phyloP scores from a whole-genome alignment of 2,329 filamentous ascomycete genomes.

The Diaporthe vexans region DNA sequence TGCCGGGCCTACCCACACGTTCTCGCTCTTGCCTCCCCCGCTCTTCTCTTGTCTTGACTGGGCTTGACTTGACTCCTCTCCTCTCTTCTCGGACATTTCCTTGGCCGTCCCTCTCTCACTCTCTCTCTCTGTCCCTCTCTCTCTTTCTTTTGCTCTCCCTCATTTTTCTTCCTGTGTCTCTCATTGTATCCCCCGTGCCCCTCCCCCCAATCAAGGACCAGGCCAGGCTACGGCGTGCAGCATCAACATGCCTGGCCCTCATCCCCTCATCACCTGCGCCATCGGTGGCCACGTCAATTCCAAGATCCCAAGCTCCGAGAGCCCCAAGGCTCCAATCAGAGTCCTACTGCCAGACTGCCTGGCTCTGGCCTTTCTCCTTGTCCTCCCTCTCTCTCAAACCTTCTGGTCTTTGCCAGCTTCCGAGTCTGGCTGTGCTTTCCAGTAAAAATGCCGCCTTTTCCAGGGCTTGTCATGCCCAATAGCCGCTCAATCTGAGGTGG shows the following conservation, averaged over 20 bases:
- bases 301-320: background rate
- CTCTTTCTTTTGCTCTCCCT: background rate
- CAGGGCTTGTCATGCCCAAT: slow-evolving; percentile 7
- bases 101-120: background rate
- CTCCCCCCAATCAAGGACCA: slow-evolving; percentile 19
- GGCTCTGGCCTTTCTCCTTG: background rate
- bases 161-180: background rate
- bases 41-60: too few relatives aligned
- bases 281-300: slow-evolving; percentile 31
- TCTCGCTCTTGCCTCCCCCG: background rate
- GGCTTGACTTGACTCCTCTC: background rate
- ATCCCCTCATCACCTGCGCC: slow-evolving; percentile 4
- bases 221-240: slow-evolving; percentile 16
- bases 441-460: slow-evolving; percentile 21
- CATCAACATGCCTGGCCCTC: slow-evolving; percentile 14
- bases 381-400: background rate
- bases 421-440: background rate
- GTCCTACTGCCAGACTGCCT: background rate
- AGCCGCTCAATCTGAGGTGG: slow-evolving; percentile 13
- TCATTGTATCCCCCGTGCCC: slow-evolving; percentile 2
- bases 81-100: background rate
- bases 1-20: background rate
- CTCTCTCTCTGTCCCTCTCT: too few relatives aligned
- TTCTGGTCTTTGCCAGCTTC: slow-evolving; percentile 3
- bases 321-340: background rate